phyloP scores from a whole-genome alignment of 1,139 yeast genomes.

The Pichia sp. region DNA sequence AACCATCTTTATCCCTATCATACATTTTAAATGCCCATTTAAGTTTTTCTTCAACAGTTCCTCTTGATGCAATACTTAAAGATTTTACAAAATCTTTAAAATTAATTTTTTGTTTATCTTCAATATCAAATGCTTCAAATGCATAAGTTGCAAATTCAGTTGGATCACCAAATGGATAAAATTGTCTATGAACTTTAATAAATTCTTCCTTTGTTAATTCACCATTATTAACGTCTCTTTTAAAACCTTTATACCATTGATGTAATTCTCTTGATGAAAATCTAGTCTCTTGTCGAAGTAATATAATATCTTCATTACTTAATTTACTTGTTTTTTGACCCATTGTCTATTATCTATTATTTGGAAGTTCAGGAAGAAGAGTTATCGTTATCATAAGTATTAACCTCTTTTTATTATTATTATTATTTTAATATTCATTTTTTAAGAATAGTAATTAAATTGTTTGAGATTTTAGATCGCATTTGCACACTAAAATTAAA shows the following conservation, averaged over 20 bases:
- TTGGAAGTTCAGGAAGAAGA: too few relatives aligned
- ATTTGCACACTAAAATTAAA: too few relatives aligned
- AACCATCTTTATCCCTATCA: constrained; percentile 76
- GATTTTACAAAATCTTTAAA: constrained; percentile 92
- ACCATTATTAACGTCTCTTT: constrained; percentile 91
- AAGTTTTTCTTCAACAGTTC: constrained; percentile 78
- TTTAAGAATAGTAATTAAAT: too few relatives aligned
- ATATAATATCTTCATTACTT: constrained; percentile 82
- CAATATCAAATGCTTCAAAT: constrained; percentile 83
- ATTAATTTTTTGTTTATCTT: constrained; percentile 75
- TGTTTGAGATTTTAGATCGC: too few relatives aligned
- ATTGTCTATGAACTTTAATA: constrained; percentile 87
- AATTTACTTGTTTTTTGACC: constrained; percentile 93
- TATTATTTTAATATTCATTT: too few relatives aligned
- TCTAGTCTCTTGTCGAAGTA: constrained; percentile 79
- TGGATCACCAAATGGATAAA: constrained; percentile 98
- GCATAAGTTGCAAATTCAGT: constrained; percentile 83
- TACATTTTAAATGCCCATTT: constrained; percentile 84
- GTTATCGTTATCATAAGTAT: too few relatives aligned
- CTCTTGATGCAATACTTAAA: constrained; percentile 81
- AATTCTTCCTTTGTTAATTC: constrained; percentile 84
- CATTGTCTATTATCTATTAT: too few relatives aligned
- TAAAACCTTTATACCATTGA: constrained; percentile 96
- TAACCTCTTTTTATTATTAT: too few relatives aligned
- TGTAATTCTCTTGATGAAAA: constrained; percentile 92